These are phyloP conservation scores for Ascochyta koolunga DNA, from an alignment of 2,329 filamentous ascomycete species.

Conservation along the genomic window DNA sequence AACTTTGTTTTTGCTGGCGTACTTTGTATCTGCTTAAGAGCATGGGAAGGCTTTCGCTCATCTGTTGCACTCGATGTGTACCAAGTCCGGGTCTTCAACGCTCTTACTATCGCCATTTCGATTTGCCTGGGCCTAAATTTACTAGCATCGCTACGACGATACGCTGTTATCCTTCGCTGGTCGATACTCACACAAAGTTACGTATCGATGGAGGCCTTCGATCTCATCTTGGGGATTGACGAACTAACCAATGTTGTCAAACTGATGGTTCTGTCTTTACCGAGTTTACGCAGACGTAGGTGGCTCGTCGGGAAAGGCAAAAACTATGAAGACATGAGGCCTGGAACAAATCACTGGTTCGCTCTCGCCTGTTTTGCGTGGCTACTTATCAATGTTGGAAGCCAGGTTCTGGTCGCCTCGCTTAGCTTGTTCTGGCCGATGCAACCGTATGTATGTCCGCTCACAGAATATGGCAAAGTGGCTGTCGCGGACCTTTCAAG, in stretches of 20 bases:
- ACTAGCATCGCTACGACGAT: conserved; percentile 39
- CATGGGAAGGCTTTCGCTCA: conserved; percentile 35
- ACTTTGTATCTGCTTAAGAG: conserved; percentile 33
- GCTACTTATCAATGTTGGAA: conserved; percentile 40
- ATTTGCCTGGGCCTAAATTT: conserved; percentile 43
- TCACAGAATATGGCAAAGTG: conserved; percentile 33
- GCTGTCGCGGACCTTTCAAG: conserved; percentile 29
- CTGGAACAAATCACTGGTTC: conserved; percentile 20
- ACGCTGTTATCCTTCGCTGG: conserved; percentile 42
- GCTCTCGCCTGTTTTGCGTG: conserved; percentile 38
- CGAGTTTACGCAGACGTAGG: conserved; percentile 26
- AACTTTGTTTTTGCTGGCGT: conserved; percentile 36
- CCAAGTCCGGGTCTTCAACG: conserved; percentile 40
- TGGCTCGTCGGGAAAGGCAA: conserved; percentile 1
- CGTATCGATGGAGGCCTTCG: conserved; percentile 42
- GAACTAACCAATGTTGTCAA: conserved; percentile 40
- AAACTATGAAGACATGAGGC: not conserved
- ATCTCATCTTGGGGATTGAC: conserved; percentile 40
- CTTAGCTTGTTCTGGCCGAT: conserved; percentile 44
- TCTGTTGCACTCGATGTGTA: conserved; percentile 30
- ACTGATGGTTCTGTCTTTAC: conserved; percentile 38
- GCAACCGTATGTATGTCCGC: conserved; percentile 30
- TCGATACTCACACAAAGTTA: conserved; percentile 35
- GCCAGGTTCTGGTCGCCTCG: conserved; percentile 41
- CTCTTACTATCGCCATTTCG: conserved; percentile 39